Evolutionary conservation across 768 basidiomycete genomes (phyloP).

Genomic region (Vishniacozyma victoriae): DNA sequence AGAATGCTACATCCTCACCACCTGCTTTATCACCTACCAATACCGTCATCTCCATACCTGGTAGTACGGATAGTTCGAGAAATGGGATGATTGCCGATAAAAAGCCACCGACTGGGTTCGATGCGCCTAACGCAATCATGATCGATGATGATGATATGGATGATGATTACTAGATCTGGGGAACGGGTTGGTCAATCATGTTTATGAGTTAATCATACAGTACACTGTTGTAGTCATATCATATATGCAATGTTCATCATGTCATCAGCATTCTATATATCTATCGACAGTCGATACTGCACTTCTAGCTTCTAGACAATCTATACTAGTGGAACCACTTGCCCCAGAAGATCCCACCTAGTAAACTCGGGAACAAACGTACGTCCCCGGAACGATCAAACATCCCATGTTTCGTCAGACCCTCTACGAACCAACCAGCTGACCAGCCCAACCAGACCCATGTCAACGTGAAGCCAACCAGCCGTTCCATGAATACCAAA

Average conservation of each 20-base stretch:
- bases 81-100: conserved; percentile 7
- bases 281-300: too few relatives aligned
- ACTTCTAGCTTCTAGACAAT: too few relatives aligned
- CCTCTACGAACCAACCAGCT: conserved; percentile 29
- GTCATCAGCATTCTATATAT: too few relatives aligned
- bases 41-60: conserved; percentile 8
- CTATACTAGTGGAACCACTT: conserved; percentile 26
- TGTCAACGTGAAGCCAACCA: conserved; percentile 29
- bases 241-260: too few relatives aligned
- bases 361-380: conserved; percentile 6
- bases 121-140: neutral
- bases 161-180: too few relatives aligned
- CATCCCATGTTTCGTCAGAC: conserved; percentile 19
- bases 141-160: neutral
- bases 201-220: too few relatives aligned
- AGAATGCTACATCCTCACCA: conserved; percentile 7
- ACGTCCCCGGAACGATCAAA: conserved; percentile 9
- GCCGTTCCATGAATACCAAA: conserved; percentile 20
- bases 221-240: too few relatives aligned
- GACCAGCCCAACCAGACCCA: conserved; percentile 39
- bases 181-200: too few relatives aligned
- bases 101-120: neutral
- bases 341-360: conserved; percentile 30
- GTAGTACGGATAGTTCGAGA: neutral
- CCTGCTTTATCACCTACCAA: conserved; percentile 6